Conservation (phyloP, 176 grass and related monocot genomes). For the Oryza meridionalis region DNA sequence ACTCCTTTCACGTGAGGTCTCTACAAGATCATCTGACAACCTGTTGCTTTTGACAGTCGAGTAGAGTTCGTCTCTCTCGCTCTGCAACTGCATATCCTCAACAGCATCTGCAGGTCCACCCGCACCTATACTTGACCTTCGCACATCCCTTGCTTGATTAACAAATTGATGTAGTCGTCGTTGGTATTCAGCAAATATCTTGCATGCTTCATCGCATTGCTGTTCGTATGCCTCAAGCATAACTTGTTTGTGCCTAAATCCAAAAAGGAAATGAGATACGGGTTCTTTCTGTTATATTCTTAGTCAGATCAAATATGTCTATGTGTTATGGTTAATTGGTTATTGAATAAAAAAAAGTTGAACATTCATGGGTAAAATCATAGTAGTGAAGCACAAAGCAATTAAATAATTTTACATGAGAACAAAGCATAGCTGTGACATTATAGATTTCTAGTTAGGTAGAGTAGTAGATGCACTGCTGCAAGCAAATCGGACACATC, state of each 20-base stretch:
- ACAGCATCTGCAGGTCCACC: conserved; percentile 48
- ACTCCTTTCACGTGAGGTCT: conserved; percentile 77
- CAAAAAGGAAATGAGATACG: not conserved
- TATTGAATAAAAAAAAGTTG: not conserved
- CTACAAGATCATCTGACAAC: conserved; percentile 74
- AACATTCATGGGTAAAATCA: conserved; percentile 8
- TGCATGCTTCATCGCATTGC: conserved; percentile 90
- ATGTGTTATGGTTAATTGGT: not conserved
- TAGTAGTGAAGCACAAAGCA: conserved; percentile 10
- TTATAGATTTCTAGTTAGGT: not conserved
- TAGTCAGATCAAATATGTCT: not conserved
- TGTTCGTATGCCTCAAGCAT: conserved; percentile 94
- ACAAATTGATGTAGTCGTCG: conserved; percentile 85
- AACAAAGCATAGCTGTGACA: not conserved
- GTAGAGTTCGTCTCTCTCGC: conserved; percentile 73
- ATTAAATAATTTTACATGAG: conserved; percentile 27
- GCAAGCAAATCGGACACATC: not conserved
- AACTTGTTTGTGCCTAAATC: conserved; percentile 85
- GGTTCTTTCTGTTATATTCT: conserved; percentile 14
- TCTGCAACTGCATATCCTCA: conserved; percentile 67
- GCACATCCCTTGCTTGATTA: conserved; percentile 91
- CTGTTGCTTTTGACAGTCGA: conserved; percentile 72
- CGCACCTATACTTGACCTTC: conserved; percentile 61
- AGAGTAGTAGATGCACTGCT: not conserved
- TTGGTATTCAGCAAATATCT: conserved; percentile 97